Base-by-base conservation (phyloP, 805 yeast genomes). In the Ogataea pilisensis region DNA sequence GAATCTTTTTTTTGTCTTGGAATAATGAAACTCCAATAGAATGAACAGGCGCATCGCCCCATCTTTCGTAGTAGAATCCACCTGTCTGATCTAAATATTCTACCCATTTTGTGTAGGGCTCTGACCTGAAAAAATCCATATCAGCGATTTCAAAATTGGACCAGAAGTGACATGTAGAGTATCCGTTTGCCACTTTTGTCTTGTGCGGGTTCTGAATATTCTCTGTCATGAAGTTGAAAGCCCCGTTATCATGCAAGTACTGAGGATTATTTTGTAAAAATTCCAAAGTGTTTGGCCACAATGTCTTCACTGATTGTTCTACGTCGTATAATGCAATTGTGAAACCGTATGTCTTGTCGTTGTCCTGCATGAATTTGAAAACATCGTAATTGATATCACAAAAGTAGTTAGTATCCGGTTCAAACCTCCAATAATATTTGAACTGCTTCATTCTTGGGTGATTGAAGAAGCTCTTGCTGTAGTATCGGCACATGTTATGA, bases 41-140 rank as follows among this genome's bases (percentile, higher is more conserved):
- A 58, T 86, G 93, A 1, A 87, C 93, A 0, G 95, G 95, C 0
- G 95, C 95, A 65, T 87, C 96, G 3, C 95, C 95, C 95, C 95
- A 87, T 42, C 95, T 65, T 60, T 89, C 96, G 54, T 88, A 88
- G 60, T 85, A 88, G 54, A 87, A 87, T 4, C 91, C 91, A 16
- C 95, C 93, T 1, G 80, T 62, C 3, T 69, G 45, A 42, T 87
- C 95, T 30, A 88, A 63, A 53, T 69, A 64, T 25, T 81, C 65
- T 53, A 82, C 76, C 78, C 84, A 87, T 11, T 64, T 62, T 29
- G 69, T 65, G 55, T 87, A 88, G 1, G 88, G 77, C 39, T 83
- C 80, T 19, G 73, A 64, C 38, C 95, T 65, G 63, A 70, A 83
- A 51, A 88, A 88, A 49, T 88, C 91, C 84, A 88, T 73, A 53